Evolutionary conservation across 2,329 filamentous ascomycete genomes (phyloP).

Genomic region (Penicillium decumbens): DNA sequence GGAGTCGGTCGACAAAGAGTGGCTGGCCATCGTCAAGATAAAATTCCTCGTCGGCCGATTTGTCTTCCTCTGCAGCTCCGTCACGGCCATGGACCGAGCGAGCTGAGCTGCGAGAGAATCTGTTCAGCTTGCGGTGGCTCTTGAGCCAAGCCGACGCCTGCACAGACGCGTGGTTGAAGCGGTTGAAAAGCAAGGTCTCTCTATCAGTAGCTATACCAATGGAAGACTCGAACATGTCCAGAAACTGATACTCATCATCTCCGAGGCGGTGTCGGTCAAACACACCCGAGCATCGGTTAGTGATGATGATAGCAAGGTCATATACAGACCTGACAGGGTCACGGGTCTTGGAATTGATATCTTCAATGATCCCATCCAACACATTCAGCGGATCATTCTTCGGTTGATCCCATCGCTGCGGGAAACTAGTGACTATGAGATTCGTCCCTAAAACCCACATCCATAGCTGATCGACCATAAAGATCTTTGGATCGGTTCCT

Average conservation of each 20-base stretch:
- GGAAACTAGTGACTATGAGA: slow-evolving; percentile 50
- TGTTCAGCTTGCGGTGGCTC: slow-evolving; percentile 44
- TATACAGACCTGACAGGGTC: slow-evolving; percentile 58
- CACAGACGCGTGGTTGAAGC: slow-evolving; percentile 56
- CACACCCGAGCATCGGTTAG: slow-evolving; percentile 55
- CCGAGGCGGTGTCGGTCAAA: slow-evolving; percentile 57
- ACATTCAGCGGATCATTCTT: slow-evolving; percentile 61
- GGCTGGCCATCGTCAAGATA: slow-evolving; percentile 36
- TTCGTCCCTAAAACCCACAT: slow-evolving; percentile 58
- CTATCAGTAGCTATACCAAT: slow-evolving; percentile 53
- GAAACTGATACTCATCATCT: slow-evolving; percentile 59
- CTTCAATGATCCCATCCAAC: slow-evolving; percentile 57
- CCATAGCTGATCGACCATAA: slow-evolving; percentile 68
- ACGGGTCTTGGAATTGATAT: slow-evolving; percentile 60
- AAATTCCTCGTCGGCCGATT: slow-evolving; percentile 17
- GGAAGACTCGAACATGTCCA: slow-evolving; percentile 64
- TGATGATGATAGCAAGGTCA: slow-evolving; percentile 60
- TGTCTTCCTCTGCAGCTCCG: slow-evolving; percentile 4
- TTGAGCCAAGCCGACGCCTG: slow-evolving; percentile 54
- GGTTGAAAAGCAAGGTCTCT: slow-evolving; percentile 56
- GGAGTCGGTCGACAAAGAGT: slow-evolving; percentile 44
- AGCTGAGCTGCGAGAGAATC: slow-evolving; percentile 20
- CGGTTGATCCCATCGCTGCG: slow-evolving; percentile 48
- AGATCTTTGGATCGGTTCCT: slow-evolving; percentile 52
- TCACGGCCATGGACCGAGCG: slow-evolving; percentile 6